Evolutionary conservation across 2,329 filamentous ascomycete genomes (phyloP).

Genomic region (Trichoderma gracile): DNA sequence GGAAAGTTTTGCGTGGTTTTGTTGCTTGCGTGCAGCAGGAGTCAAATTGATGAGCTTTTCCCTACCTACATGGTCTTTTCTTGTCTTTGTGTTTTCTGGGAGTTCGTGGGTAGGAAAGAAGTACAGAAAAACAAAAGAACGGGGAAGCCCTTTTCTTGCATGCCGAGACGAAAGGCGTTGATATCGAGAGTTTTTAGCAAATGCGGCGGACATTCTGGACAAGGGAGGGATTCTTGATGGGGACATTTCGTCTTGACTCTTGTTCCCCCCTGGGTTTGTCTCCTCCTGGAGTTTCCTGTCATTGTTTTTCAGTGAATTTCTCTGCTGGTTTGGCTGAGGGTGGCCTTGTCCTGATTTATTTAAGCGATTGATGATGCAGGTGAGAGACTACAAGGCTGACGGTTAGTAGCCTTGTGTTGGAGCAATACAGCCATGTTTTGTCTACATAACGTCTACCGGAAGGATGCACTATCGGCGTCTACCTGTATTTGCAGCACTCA

Average conservation of each 20-base stretch:
- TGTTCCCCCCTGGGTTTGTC: neutral
- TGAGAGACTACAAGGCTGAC: neutral
- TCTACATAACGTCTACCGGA: too few relatives aligned
- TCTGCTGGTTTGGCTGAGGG: neutral
- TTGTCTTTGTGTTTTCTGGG: neutral
- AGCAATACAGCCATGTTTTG: neutral
- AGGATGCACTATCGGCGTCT: too few relatives aligned
- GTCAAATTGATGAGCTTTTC: neutral
- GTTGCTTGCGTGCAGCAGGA: neutral
- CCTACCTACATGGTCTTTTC: neutral
- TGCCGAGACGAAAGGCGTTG: constrained; percentile 20
- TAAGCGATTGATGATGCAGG: neutral
- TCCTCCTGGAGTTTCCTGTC: too few relatives aligned
- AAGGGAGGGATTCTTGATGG: neutral
- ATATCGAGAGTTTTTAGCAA: constrained; percentile 10
- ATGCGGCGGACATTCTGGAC: neutral
- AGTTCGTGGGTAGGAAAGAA: neutral
- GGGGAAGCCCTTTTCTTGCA: constrained; percentile 4
- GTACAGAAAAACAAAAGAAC: neutral
- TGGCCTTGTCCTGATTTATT: neutral
- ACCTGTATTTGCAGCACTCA: too few relatives aligned
- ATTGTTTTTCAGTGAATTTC: too few relatives aligned
- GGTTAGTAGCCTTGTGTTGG: constrained; percentile 7
- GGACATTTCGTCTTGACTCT: neutral
- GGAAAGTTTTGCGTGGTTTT: constrained; percentile 20